phyloP scores from a whole-genome alignment of 2,329 filamentous ascomycete genomes.

The Drechmeria coniospora region DNA sequence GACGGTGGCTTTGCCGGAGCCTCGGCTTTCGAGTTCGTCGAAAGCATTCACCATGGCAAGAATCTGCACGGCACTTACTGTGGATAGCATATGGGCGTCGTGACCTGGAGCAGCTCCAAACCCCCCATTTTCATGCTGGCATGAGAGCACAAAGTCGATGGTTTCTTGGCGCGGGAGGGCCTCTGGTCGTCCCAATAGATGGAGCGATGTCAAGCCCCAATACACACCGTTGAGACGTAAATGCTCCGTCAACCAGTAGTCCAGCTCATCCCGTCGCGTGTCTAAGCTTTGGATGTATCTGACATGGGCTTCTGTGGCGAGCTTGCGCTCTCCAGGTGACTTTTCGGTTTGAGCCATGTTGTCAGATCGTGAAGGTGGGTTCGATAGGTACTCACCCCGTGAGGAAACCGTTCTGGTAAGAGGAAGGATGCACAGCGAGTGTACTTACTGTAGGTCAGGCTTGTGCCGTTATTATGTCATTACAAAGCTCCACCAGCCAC shows the following conservation, averaged over 20 bases:
- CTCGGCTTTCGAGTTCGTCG: constrained; percentile 59
- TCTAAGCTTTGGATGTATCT: constrained; percentile 88
- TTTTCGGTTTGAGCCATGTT: constrained; percentile 14
- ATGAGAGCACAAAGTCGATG: constrained; percentile 90
- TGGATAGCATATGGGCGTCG: constrained; percentile 92
- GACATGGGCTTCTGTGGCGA: constrained; percentile 53
- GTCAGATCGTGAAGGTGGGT: background rate
- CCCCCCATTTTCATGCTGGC: constrained; percentile 73
- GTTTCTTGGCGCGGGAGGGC: constrained; percentile 68
- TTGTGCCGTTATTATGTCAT: no score
- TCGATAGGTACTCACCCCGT: no score
- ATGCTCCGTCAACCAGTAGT: constrained; percentile 97
- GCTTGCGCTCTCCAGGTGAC: constrained; percentile 23
- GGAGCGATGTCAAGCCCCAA: constrained; percentile 83
- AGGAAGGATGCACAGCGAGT: no score
- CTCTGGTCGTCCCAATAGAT: constrained; percentile 68
- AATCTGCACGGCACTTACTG: constrained; percentile 87
- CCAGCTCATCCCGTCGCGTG: constrained; percentile 80
- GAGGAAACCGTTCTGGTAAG: background rate
- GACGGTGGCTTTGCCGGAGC: constrained; percentile 51
- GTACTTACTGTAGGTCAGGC: no score
- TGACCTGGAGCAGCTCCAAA: constrained; percentile 91
- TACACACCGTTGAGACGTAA: constrained; percentile 90
- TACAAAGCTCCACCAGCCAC: no score
- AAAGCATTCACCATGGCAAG: constrained; percentile 75